Percentiles rank a stretch among this genome's conserved stretches.
phyloP scores from a whole-genome alignment of 345 rosid species.

The Limnanthes douglasii region DNA sequence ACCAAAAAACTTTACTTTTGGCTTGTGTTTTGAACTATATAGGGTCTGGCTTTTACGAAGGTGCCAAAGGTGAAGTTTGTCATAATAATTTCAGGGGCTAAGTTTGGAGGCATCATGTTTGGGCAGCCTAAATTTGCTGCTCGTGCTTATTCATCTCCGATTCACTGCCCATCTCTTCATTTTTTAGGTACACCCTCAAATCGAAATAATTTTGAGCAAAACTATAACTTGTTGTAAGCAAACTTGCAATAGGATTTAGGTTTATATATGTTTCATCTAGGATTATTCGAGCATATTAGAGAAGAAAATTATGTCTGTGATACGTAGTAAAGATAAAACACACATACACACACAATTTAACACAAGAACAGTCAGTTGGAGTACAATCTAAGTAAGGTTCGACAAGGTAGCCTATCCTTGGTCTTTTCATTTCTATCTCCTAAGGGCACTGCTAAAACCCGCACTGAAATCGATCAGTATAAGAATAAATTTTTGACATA shows the following conservation, averaged over 20 bases:
- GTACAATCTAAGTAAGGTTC: too few relatives aligned
- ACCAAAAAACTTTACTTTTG: too few relatives aligned
- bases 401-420: too few relatives aligned
- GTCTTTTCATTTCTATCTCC: too few relatives aligned
- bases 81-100: constrained; percentile 32
- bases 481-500: too few relatives aligned
- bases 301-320: neutral
- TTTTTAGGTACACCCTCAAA: constrained; percentile 27
- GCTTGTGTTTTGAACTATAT: too few relatives aligned
- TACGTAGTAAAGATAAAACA: neutral
- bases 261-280: neutral
- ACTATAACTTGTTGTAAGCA: too few relatives aligned
- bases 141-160: constrained; percentile 33
- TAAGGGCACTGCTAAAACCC: too few relatives aligned
- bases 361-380: too few relatives aligned
- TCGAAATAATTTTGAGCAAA: too few relatives aligned
- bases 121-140: constrained; percentile 37
- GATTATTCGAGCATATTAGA: neutral
- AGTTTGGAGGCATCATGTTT: constrained; percentile 17
- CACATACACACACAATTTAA: neutral
- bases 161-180: constrained; percentile 42
- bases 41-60: constrained; percentile 18
- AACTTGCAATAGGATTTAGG: too few relatives aligned
- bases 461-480: too few relatives aligned
- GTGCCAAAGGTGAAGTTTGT: constrained; percentile 37